phyloP scores from a whole-genome alignment of 2,329 filamentous ascomycete species.

The Aureobasidium lini region DNA sequence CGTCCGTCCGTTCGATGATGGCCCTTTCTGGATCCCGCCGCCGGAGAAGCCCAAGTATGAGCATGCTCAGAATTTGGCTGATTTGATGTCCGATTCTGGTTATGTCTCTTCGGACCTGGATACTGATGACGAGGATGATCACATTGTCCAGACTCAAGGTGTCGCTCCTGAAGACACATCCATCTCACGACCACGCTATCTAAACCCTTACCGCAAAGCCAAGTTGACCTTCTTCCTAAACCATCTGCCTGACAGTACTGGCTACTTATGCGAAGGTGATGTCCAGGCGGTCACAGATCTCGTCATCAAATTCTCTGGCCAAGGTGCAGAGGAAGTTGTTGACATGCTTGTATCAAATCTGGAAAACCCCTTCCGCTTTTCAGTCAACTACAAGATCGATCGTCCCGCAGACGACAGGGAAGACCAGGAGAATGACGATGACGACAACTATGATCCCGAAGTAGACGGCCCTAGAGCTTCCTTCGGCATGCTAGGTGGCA shows the following conservation, averaged over 20 bases:
- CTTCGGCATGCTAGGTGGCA: conserved; percentile 11
- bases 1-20: conserved; percentile 63
- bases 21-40: conserved; percentile 69
- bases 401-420: conserved; percentile 13
- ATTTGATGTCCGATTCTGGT: conserved; percentile 76
- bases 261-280: conserved; percentile 72
- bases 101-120: conserved; percentile 86
- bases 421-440: conserved; percentile 31
- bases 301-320: conserved; percentile 77
- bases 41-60: conserved; percentile 70
- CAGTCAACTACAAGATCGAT: conserved; percentile 52
- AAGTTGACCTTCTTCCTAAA: conserved; percentile 79
- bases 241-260: conserved; percentile 67
- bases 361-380: conserved; percentile 65
- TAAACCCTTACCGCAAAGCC: conserved; percentile 76
- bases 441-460: conserved; percentile 33
- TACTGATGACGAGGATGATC: conserved; percentile 50
- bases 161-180: background rate
- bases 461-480: conserved; percentile 21
- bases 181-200: conserved; percentile 38
- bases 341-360: conserved; percentile 80
- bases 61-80: conserved; percentile 66
- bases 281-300: conserved; percentile 81
- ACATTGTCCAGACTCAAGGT: conserved; percentile 14
- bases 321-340: conserved; percentile 86